Percentiles rank a stretch among this genome's conserved stretches.
phyloP scores from a whole-genome alignment of 1,139 yeast species.

The Saccharomycopsis crataegensis region DNA sequence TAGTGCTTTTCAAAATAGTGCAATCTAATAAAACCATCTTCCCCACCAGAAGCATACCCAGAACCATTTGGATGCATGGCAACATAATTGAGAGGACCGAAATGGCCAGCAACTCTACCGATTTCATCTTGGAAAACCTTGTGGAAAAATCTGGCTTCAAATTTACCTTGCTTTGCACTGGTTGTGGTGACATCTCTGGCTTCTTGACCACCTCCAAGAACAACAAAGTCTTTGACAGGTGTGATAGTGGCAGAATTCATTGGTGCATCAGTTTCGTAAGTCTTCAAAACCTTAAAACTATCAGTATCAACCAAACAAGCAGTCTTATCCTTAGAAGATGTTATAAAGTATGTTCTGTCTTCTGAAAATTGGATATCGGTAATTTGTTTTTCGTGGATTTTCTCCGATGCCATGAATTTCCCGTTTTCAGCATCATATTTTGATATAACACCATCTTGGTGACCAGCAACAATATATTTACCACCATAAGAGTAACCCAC shows the following conservation, averaged over 20 bases:
- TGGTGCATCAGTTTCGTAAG: constrained; percentile 84
- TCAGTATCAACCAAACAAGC: constrained; percentile 79
- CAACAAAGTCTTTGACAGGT: constrained; percentile 83
- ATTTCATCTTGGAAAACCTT: constrained; percentile 92
- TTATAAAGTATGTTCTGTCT: constrained; percentile 83
- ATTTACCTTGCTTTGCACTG: constrained; percentile 88
- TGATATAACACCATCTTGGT: constrained; percentile 76
- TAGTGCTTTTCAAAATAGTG: constrained; percentile 90
- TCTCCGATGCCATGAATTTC: constrained; percentile 49
- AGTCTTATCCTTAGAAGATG: constrained; percentile 87
- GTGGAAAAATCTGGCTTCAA: constrained; percentile 94
- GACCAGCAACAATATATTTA: constrained; percentile 74
- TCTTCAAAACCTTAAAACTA: constrained; percentile 63
- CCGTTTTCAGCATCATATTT: constrained; percentile 77
- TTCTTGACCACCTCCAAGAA: constrained; percentile 99
- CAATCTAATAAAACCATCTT: constrained; percentile 94
- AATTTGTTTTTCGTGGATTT: constrained; percentile 69
- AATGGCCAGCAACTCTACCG: constrained; percentile 97
- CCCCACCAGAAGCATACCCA: constrained; percentile 94
- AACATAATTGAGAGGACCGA: constrained; percentile 93
- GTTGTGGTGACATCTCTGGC: constrained; percentile 98
- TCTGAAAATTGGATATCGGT: constrained; percentile 88
- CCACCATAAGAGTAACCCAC: constrained; percentile 86
- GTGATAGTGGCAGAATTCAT: constrained; percentile 94
- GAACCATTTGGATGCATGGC: constrained; percentile 95